phyloP scores from a whole-genome alignment of 345 rosid genomes.

The Boechera stricta region DNA sequence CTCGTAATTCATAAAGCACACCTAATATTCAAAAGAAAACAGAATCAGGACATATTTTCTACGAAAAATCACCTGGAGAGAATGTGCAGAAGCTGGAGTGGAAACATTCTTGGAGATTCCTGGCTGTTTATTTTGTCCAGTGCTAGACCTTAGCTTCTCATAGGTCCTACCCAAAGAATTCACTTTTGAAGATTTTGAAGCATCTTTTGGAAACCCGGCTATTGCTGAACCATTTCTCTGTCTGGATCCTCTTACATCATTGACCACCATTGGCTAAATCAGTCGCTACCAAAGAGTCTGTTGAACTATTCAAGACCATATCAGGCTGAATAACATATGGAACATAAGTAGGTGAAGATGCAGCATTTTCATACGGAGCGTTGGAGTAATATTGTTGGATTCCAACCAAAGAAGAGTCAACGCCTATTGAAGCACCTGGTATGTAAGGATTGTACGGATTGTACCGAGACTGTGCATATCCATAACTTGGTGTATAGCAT shows the following conservation, averaged over 20 bases:
- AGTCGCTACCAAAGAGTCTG: conserved; percentile 55
- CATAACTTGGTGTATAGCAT: conserved; percentile 83
- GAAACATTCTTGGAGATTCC: conserved; percentile 52
- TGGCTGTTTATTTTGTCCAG: conserved; percentile 57
- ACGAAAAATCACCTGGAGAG: conserved; percentile 56
- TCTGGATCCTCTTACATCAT: conserved; percentile 56
- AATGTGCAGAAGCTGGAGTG: background rate
- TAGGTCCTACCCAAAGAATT: conserved; percentile 51
- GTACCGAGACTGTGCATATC: conserved; percentile 82
- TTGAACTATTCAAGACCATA: conserved; percentile 44
- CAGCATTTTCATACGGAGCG: conserved; percentile 63
- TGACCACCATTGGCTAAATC: conserved; percentile 49
- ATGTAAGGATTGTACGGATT: conserved; percentile 92
- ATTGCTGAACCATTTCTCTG: conserved; percentile 58
- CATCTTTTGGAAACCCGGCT: conserved; percentile 50
- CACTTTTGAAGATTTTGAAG: conserved; percentile 50
- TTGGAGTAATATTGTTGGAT: conserved; percentile 70
- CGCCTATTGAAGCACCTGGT: conserved; percentile 77
- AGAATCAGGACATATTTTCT: background rate
- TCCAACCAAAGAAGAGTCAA: conserved; percentile 64
- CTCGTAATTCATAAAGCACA: background rate
- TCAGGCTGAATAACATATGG: conserved; percentile 69
- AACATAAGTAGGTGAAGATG: conserved; percentile 62
- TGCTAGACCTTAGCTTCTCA: conserved; percentile 52
- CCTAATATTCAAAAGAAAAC: background rate